These are phyloP conservation scores for Geum urbanum DNA, from an alignment of 306 rosid species.

Conservation along the genomic window DNA sequence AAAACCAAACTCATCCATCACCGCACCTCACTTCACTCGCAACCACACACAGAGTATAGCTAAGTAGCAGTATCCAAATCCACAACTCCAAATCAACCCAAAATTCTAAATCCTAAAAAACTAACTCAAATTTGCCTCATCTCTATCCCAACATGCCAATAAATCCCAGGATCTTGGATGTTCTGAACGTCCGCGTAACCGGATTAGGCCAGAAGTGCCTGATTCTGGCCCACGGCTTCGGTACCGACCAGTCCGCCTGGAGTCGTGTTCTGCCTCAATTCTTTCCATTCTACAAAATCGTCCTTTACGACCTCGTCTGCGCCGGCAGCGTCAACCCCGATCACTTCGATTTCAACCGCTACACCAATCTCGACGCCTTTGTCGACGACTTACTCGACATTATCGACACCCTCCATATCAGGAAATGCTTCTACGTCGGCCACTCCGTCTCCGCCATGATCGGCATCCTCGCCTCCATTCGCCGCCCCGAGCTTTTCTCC, in stretches of 20 bases:
- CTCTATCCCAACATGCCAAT: slow-evolving; percentile 9
- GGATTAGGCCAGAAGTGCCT: slow-evolving; percentile 71
- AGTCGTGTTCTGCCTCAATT: slow-evolving; percentile 71
- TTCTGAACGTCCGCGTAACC: slow-evolving; percentile 67
- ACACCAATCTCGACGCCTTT: slow-evolving; percentile 78
- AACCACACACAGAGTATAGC: neutral
- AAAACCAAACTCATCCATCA: neutral
- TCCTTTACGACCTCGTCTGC: slow-evolving; percentile 93
- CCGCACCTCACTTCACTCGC: neutral
- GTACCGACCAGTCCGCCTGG: slow-evolving; percentile 99
- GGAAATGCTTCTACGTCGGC: slow-evolving; percentile 76
- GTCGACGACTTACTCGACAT: slow-evolving; percentile 79
- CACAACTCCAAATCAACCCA: neutral
- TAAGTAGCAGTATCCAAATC: neutral
- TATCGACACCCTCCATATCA: slow-evolving; percentile 57
- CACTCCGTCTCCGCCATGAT: slow-evolving; percentile 98
- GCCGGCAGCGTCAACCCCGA: slow-evolving; percentile 99
- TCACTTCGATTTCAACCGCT: slow-evolving; percentile 75
- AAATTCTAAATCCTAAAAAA: neutral
- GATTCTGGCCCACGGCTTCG: slow-evolving; percentile 80
- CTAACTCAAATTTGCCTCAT: neutral
- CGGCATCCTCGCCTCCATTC: slow-evolving; percentile 84
- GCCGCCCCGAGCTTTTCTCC: slow-evolving; percentile 78
- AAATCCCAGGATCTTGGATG: slow-evolving; percentile 56
- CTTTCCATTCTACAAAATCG: slow-evolving; percentile 58